These are phyloP conservation scores for Pythium apleroticum DNA, from an alignment of 352 stramenopile species.

Conservation along the genomic window DNA sequence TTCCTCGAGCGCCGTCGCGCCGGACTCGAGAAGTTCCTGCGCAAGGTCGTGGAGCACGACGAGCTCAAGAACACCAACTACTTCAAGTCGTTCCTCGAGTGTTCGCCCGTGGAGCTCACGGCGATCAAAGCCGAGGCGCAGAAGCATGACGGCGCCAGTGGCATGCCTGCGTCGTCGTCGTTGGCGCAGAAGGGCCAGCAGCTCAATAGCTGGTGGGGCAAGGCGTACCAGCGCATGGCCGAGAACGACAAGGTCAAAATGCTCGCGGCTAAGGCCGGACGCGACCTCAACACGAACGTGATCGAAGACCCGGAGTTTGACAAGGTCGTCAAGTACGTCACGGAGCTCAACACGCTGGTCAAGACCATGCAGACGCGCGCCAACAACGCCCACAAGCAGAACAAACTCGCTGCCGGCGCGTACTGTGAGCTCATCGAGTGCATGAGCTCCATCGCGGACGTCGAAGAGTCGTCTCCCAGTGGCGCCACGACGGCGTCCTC, in stretches of 20 bases:
- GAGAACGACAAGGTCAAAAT: constrained; percentile 75
- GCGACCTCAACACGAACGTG: constrained; percentile 42
- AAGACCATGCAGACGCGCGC: constrained; percentile 65
- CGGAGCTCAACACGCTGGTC: constrained; percentile 59
- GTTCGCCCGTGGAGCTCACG: constrained; percentile 71
- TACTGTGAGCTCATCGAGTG: constrained; percentile 86
- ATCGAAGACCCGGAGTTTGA: constrained; percentile 76
- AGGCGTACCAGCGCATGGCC: constrained; percentile 77
- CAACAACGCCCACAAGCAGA: constrained; percentile 58
- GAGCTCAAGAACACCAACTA: constrained; percentile 65
- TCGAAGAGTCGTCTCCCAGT: constrained; percentile 64
- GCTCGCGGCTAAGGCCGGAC: constrained; percentile 53
- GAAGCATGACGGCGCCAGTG: not conserved
- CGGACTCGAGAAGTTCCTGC: constrained; percentile 79
- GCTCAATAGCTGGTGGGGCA: constrained; percentile 82
- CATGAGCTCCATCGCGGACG: constrained; percentile 62
- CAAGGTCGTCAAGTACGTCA: constrained; percentile 62
- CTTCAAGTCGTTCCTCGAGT: constrained; percentile 78
- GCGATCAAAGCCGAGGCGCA: constrained; percentile 57
- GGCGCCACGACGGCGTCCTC: constrained; percentile 40
- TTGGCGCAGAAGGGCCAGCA: constrained; percentile 64
- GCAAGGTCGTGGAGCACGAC: constrained; percentile 75
- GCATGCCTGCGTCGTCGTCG: not conserved
- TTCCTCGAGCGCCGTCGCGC: constrained; percentile 77
- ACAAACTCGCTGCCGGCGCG: constrained; percentile 65